These are phyloP conservation scores for Fragosphaeria purpurea DNA, from an alignment of 2,329 filamentous ascomycete species.

Conservation along the genomic window DNA sequence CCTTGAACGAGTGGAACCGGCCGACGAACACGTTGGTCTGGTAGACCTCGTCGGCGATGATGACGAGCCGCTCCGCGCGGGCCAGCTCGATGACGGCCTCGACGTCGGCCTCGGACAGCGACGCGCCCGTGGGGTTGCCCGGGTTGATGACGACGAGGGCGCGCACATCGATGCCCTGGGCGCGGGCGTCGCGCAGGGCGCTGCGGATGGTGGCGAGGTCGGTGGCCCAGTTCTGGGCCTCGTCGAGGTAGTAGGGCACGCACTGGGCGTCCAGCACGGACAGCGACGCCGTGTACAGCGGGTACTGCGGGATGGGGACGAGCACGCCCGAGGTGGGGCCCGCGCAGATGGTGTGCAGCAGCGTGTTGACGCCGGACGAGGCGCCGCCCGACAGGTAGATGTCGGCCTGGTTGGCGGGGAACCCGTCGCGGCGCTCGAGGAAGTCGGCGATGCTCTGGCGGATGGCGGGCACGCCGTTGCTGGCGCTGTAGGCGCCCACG, in stretches of 20 bases:
- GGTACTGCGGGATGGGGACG: slow-evolving; percentile 94
- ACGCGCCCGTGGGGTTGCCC: slow-evolving; percentile 91
- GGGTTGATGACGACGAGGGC: slow-evolving; percentile 97
- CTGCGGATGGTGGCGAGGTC: slow-evolving; percentile 67
- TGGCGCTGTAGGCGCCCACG: slow-evolving; percentile 93
- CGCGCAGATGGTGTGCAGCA: slow-evolving; percentile 81
- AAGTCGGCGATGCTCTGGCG: slow-evolving; percentile 85
- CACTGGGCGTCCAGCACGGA: slow-evolving; percentile 73
- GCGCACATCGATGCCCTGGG: slow-evolving; percentile 74
- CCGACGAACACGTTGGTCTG: slow-evolving; percentile 97
- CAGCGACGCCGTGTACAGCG: slow-evolving; percentile 90
- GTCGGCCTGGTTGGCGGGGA: slow-evolving; percentile 65
- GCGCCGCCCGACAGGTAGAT: slow-evolving; percentile 90
- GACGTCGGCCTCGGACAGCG: slow-evolving; percentile 68
- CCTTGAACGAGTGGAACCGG: slow-evolving; percentile 93
- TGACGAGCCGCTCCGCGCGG: slow-evolving; percentile 71
- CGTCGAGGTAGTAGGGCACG: slow-evolving; percentile 91
- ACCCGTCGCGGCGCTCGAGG: slow-evolving; percentile 86
- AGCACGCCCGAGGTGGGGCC: slow-evolving; percentile 70
- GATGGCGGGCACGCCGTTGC: slow-evolving; percentile 77
- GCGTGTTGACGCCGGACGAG: slow-evolving; percentile 87
- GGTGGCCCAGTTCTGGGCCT: slow-evolving; percentile 78
- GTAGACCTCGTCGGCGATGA: slow-evolving; percentile 96
- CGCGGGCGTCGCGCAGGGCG: slow-evolving; percentile 63
- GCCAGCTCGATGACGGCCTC: slow-evolving; percentile 80